A percentile compares a stretch with the other conserved stretches of the same genome.
Conservation (phyloP, 345 rosid species). For the Bruguiera sexangula region DNA sequence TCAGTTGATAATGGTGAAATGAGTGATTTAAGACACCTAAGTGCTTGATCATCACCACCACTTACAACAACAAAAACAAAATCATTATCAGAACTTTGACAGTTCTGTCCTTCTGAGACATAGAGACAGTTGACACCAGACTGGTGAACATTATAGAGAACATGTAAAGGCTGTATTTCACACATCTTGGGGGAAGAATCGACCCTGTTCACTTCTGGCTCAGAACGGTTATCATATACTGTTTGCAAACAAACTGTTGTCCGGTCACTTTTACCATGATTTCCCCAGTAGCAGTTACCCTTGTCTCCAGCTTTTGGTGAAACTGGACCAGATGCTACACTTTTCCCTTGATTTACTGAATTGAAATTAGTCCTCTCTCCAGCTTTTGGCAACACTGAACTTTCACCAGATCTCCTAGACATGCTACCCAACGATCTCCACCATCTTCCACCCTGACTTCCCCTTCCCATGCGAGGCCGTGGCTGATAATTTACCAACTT, state of each 20-base stretch:
- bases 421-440: slow-evolving; percentile 49
- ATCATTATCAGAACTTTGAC: slow-evolving; percentile 28
- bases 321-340: slow-evolving; percentile 9
- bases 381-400: slow-evolving; percentile 14
- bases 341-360: slow-evolving; percentile 15
- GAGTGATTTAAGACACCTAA: slow-evolving; percentile 53
- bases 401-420: slow-evolving; percentile 22
- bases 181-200: slow-evolving; percentile 38
- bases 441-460: slow-evolving; percentile 94
- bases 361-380: slow-evolving; percentile 18
- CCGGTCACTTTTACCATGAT: slow-evolving; percentile 16
- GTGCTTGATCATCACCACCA: slow-evolving; percentile 98
- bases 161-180: slow-evolving; percentile 59
- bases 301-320: slow-evolving; percentile 22
- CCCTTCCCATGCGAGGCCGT: slow-evolving; percentile 90
- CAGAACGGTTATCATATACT: slow-evolving; percentile 15
- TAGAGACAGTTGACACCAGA: slow-evolving; percentile 91
- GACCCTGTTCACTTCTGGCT: slow-evolving; percentile 28
- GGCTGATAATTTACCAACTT: slow-evolving; percentile 56
- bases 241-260: slow-evolving; percentile 25
- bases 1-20: slow-evolving; percentile 19
- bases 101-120: slow-evolving; percentile 43
- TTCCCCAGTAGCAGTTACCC: slow-evolving; percentile 8
- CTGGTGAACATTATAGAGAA: slow-evolving; percentile 57
- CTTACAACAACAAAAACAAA: slow-evolving; percentile 53